Percentiles rank a stretch among this genome's conserved stretches.
These are phyloP conservation scores for Zopfochytrium polystomum DNA, from an alignment of 371 early-diverging fungal genomes.

Conservation along the genomic window DNA sequence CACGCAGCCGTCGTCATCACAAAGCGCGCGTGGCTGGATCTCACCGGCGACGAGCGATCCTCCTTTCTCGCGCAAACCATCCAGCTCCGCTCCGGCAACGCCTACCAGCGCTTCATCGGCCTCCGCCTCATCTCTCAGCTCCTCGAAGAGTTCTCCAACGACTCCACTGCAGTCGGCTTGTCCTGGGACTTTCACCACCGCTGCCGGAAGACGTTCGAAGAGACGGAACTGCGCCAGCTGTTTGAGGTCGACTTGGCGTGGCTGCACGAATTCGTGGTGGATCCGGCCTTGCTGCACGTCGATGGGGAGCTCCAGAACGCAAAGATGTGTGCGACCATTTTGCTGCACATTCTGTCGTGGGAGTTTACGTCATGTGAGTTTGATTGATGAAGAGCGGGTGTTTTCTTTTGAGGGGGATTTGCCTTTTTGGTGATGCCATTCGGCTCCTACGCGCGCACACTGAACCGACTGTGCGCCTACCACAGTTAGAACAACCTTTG, in stretches of 20 bases:
- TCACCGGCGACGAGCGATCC: slow-evolving; percentile 48
- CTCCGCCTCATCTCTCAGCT: slow-evolving; percentile 57
- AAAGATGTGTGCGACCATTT: slow-evolving; percentile 40
- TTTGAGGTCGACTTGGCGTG: slow-evolving; percentile 50
- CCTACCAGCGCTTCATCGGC: slow-evolving; percentile 54
- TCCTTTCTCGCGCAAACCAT: slow-evolving; percentile 47
- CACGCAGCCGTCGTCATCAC: slow-evolving; percentile 56
- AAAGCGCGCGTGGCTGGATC: slow-evolving; percentile 65
- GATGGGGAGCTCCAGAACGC: slow-evolving; percentile 36
- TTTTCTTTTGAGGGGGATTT: no score
- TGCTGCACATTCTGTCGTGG: slow-evolving; percentile 67
- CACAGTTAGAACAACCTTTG: slow-evolving; percentile 43
- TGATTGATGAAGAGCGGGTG: no score
- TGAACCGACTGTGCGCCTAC: background rate
- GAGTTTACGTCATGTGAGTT: slow-evolving; percentile 53
- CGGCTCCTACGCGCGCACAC: background rate
- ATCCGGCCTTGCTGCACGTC: slow-evolving; percentile 21
- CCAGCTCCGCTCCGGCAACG: no score
- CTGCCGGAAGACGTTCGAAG: slow-evolving; percentile 64
- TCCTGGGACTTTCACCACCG: slow-evolving; percentile 70
- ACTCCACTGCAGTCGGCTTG: slow-evolving; percentile 60
- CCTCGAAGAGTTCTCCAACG: slow-evolving; percentile 66
- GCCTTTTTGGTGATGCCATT: slow-evolving; percentile 5
- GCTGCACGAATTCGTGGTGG: slow-evolving; percentile 43
- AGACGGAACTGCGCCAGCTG: slow-evolving; percentile 47